Evolutionary conservation across 495 filamentous ascomycete genomes (phyloP).

Genomic region (Collariella sp.): DNA sequence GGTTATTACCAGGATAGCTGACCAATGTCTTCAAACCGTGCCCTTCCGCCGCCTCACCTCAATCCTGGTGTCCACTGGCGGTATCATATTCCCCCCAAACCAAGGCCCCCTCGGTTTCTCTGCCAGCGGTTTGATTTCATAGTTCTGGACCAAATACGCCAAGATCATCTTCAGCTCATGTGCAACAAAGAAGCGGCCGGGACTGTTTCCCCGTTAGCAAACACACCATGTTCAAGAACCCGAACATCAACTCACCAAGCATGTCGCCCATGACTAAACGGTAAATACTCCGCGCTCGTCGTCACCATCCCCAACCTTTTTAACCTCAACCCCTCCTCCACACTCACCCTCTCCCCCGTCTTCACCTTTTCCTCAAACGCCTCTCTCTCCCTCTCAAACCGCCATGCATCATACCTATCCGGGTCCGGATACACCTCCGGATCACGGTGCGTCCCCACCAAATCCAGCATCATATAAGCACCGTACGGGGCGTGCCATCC

Average conservation of each 20-base stretch:
- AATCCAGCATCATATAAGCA: constrained; percentile 24
- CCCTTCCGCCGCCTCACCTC: constrained; percentile 22
- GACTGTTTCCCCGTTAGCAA: constrained; percentile 16
- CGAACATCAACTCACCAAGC: constrained; percentile 31
- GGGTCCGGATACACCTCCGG: constrained; percentile 27
- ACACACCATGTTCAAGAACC: not conserved
- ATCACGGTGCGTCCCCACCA: constrained; percentile 27
- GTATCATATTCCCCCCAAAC: constrained; percentile 27
- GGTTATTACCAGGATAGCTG: too few relatives aligned
- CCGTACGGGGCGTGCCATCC: constrained; percentile 30
- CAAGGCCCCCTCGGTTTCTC: constrained; percentile 23
- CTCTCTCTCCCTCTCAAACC: constrained; percentile 26
- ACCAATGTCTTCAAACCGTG: not conserved
- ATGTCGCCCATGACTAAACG: constrained; percentile 33
- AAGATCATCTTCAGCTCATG: constrained; percentile 37
- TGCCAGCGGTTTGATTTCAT: constrained; percentile 30
- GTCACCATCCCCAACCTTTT: constrained; percentile 31
- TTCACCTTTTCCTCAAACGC: constrained; percentile 24
- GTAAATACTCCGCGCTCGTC: constrained; percentile 26
- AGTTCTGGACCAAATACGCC: constrained; percentile 33
- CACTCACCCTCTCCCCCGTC: constrained; percentile 7
- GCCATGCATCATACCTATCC: constrained; percentile 25
- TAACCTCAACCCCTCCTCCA: constrained; percentile 21
- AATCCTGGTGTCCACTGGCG: constrained; percentile 20
- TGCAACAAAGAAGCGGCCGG: constrained; percentile 39